These are phyloP conservation scores for Diaporthe humulicola DNA, from an alignment of 2,329 filamentous ascomycete species.

Conservation along the genomic window DNA sequence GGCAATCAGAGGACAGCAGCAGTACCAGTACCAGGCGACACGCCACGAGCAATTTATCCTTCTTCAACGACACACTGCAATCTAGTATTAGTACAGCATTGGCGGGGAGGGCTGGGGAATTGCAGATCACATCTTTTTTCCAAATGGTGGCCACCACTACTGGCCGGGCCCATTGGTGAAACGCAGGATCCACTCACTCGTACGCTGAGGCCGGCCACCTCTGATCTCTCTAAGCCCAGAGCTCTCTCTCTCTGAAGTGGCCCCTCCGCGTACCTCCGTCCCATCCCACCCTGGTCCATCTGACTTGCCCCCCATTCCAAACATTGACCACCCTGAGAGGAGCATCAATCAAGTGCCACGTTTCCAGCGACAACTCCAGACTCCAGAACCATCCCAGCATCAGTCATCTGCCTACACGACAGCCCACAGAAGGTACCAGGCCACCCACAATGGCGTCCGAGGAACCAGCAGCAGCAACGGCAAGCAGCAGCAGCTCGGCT, in stretches of 20 bases:
- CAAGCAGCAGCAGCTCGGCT: constrained; percentile 18
- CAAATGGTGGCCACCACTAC: not conserved
- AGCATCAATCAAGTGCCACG: constrained; percentile 33
- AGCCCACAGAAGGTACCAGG: not conserved
- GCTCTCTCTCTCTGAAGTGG: constrained; percentile 9
- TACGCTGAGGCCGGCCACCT: constrained; percentile 26
- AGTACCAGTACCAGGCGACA: not conserved
- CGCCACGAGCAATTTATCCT: not conserved
- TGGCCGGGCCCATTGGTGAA: constrained; percentile 20
- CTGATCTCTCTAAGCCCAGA: constrained; percentile 30
- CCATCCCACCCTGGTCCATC: constrained; percentile 20
- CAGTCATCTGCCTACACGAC: not conserved
- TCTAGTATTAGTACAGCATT: not conserved
- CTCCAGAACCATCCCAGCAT: not conserved
- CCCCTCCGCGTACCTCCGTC: constrained; percentile 9
- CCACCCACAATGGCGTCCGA: constrained; percentile 38
- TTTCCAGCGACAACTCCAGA: constrained; percentile 1
- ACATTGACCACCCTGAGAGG: constrained; percentile 1
- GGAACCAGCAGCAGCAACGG: constrained; percentile 21
- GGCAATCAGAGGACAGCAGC: constrained; percentile 7
- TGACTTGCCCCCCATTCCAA: not conserved
- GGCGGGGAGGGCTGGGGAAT: not conserved
- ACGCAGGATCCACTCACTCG: constrained; percentile 26
- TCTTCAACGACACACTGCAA: not conserved
- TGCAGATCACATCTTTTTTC: not conserved